Base-by-base conservation (phyloP, 805 yeast species). In the Saccharomycopsis vini region DNA sequence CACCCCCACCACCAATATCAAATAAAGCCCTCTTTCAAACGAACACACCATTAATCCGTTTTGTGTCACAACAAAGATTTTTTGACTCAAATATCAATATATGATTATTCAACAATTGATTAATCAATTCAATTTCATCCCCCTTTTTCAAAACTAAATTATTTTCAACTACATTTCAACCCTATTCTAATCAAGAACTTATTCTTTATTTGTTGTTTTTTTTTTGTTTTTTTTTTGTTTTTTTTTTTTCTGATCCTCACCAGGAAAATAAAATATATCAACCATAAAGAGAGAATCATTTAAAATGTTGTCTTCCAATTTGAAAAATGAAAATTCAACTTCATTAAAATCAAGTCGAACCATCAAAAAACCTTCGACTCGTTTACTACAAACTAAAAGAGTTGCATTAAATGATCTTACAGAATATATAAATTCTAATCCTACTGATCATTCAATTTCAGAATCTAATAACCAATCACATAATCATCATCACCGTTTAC, bases 391-490 rank as follows among this genome's bases (percentile, higher is more conserved):
- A 21, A 13, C 22, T 13, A 24, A 43, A 39, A 24, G 46, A 36
- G 21, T 31, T 13, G 46, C 46, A 5, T 34, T 43, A 22, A 43
- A 37, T 39, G 46, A 43, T 38, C 24, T 43, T 10, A 43, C 46
- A 4, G 26, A 38, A 13, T 30, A 43, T 16, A 38, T 43, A 32
- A 43, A 36, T 18, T n/a, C 40, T 5, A 40, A 31, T 4, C 24
- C 37, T 23, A 6, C 28, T 16, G 34, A 10, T 30, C 16, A n/a
- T 10, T 10, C 10, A 9, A 5, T n/a, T 5, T 15, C 34, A 13
- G 7, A 10, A 30, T 13, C n/a, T 15, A 10, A 30, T 15, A 30
- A 6, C 34, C n/a, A 13, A 16, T 9, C 7, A 26, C 22, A 9
- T 15, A 36, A 24, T n/a, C n/a, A n/a, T n/a, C n/a, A n/a, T n/a